phyloP scores from a whole-genome alignment of 2,329 filamentous ascomycete genomes.

The Hypoxylon sp. region DNA sequence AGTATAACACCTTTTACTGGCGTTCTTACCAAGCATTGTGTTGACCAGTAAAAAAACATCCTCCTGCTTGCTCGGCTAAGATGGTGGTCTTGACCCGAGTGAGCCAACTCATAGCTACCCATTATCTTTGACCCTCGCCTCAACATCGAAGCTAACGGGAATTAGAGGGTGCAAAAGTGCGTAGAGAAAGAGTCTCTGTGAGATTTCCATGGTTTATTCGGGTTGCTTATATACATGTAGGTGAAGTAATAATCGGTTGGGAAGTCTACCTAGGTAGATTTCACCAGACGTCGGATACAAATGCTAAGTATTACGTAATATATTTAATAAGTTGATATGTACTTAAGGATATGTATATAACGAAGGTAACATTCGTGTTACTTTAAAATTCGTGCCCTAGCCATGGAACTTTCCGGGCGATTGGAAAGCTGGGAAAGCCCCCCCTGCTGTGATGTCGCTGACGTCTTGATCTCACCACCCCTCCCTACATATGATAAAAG shows the following conservation, averaged over 20 bases:
- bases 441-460: constrained; percentile 23
- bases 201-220: background rate
- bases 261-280: background rate
- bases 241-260: background rate
- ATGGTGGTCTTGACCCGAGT: background rate
- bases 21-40: background rate
- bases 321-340: background rate
- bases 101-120: background rate
- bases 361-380: background rate
- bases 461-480: constrained; percentile 23
- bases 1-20: background rate
- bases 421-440: too few relatives aligned
- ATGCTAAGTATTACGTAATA: constrained; percentile 8
- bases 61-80: background rate
- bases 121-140: background rate
- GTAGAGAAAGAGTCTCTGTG: background rate
- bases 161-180: background rate
- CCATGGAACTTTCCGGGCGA: constrained; percentile 5
- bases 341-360: constrained; percentile 5
- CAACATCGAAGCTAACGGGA: background rate
- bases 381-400: background rate
- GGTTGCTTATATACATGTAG: background rate
- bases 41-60: background rate
- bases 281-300: constrained; percentile 1
- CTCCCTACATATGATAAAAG: constrained; percentile 8